Evolutionary conservation across 202 grass and related monocot genomes (phyloP), one percentile per base, ranked within the genome.

Genomic region (Alloteropsis angusta): DNA sequence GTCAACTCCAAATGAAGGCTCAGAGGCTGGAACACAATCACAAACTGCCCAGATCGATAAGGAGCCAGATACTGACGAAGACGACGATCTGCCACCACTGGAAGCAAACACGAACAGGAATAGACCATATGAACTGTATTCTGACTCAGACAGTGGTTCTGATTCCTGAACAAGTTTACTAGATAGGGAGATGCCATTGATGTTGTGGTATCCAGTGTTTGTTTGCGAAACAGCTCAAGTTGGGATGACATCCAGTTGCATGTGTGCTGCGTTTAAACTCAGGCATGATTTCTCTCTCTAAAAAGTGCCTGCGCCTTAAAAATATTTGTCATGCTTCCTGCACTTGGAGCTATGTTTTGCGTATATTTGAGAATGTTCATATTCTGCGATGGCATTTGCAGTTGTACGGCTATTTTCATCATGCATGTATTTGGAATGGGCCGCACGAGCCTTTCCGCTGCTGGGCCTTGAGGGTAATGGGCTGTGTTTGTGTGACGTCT

Each of bases 51-150:
- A 80, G 23, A 37, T 35, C 21, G 75, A 84, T 4, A 83, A 88
- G 46, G 76, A 57, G 61, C 25, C 25, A 21, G 60, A 87, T 50
- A 84, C 84, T 43, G 85, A 90, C 6, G 78, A 86, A 22, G 85
- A 97, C 1, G 88, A 93, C 76, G 78, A 54, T 35, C 84, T 97
- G 11, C 90, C 93, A 63, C 90, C 93, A 0, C 90, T 97, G 26
- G 90, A 97, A 78, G 88, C 88, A 15, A 97, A 97, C 64, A 85
- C 75, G 28, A 91, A 97, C 57, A 91, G 93, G 30, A 87, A 84
- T 41, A 84, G 86, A 66, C 87, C 85, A 5, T 72, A 45, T 30
- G 88, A 93, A 17, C 39, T 88, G 72, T 48, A 87, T 18, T 86
- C 88, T 13, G 84, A 93, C 34, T 64, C 81, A 15, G 82, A 90